Conservation (phyloP, 805 yeast genomes). For the Sungouiella thailandica region DNA sequence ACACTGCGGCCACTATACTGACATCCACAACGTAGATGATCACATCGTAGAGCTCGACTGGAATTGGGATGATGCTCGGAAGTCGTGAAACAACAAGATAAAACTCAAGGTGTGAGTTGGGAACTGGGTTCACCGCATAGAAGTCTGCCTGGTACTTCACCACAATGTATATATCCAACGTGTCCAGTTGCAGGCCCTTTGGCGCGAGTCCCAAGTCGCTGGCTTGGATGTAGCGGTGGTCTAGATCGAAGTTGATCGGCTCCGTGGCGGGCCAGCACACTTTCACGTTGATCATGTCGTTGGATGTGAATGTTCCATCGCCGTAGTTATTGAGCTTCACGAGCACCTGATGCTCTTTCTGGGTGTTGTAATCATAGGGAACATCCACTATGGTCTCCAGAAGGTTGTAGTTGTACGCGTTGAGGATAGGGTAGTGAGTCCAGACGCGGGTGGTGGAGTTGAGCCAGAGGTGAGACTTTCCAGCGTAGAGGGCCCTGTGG, state of each 20-base stretch:
- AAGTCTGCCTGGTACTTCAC: slow-evolving; percentile 11
- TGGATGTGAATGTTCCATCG: slow-evolving; percentile 18
- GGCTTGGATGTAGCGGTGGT: slow-evolving; percentile 9
- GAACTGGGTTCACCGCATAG: slow-evolving; percentile 8
- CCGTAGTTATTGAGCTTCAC: slow-evolving; percentile 32
- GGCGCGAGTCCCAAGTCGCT: slow-evolving; percentile 2
- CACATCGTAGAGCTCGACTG: slow-evolving; percentile 14
- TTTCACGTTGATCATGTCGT: slow-evolving; percentile 15
- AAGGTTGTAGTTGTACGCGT: slow-evolving; percentile 5
- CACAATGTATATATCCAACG: slow-evolving; percentile 13
- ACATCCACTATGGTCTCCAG: slow-evolving; percentile 4
- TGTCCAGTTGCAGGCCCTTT: background rate
- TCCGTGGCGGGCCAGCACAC: slow-evolving; percentile 18
- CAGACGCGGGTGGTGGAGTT: slow-evolving; percentile 11
- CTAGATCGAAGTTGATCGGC: slow-evolving; percentile 10
- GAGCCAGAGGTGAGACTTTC: slow-evolving; percentile 2
- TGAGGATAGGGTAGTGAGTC: slow-evolving; percentile 11
- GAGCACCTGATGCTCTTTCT: slow-evolving; percentile 13
- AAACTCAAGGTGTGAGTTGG: slow-evolving; percentile 4
- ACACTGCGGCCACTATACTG: slow-evolving; percentile 7
- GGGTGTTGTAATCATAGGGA: slow-evolving; percentile 9
- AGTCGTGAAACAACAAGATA: slow-evolving; percentile 9
- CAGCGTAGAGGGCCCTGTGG: background rate
- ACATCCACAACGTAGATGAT: slow-evolving; percentile 11
- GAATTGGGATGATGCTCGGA: slow-evolving; percentile 14